Conservation (phyloP, 495 filamentous ascomycete genomes). For the Penicillium fimorum region DNA sequence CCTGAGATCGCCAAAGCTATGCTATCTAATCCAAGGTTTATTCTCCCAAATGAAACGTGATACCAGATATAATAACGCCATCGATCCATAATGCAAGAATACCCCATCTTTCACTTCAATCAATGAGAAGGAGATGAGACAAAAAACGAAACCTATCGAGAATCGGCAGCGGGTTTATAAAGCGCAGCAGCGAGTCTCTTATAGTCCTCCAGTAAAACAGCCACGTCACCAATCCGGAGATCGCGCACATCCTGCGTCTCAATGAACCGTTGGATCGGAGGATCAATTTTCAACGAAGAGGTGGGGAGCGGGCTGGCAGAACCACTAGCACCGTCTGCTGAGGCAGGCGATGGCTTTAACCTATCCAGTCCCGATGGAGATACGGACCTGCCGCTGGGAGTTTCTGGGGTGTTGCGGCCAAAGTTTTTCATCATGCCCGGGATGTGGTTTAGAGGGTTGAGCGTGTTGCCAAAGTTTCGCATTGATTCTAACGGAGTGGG, state of each 20-base stretch:
- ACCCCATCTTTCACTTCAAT: not conserved
- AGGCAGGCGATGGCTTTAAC: constrained; percentile 28
- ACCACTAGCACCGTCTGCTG: constrained; percentile 20
- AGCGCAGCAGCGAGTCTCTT: constrained; percentile 63
- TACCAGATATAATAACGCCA: constrained; percentile 19
- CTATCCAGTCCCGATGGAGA: constrained; percentile 34
- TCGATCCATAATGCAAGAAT: constrained; percentile 13
- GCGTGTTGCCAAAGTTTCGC: constrained; percentile 74
- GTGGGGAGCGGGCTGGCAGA: constrained; percentile 20
- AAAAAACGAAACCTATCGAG: constrained; percentile 12
- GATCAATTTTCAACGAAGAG: constrained; percentile 51
- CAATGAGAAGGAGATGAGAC: not conserved
- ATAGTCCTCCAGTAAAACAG: constrained; percentile 83
- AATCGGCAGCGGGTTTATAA: constrained; percentile 36
- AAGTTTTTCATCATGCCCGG: constrained; percentile 74
- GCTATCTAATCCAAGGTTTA: constrained; percentile 13
- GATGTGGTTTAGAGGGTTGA: constrained; percentile 83
- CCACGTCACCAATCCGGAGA: constrained; percentile 75
- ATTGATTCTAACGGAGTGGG: constrained; percentile 72
- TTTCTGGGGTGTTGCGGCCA: constrained; percentile 55
- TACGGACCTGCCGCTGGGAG: constrained; percentile 21
- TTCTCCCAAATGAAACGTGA: constrained; percentile 18
- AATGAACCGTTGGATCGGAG: constrained; percentile 78
- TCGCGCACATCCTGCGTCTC: constrained; percentile 75
- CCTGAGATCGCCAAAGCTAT: constrained; percentile 5